Evolutionary conservation across 2,329 filamentous ascomycete genomes (phyloP), one percentile per base, ranked within the genome.

Genomic region (Cladosporium sp.): DNA sequence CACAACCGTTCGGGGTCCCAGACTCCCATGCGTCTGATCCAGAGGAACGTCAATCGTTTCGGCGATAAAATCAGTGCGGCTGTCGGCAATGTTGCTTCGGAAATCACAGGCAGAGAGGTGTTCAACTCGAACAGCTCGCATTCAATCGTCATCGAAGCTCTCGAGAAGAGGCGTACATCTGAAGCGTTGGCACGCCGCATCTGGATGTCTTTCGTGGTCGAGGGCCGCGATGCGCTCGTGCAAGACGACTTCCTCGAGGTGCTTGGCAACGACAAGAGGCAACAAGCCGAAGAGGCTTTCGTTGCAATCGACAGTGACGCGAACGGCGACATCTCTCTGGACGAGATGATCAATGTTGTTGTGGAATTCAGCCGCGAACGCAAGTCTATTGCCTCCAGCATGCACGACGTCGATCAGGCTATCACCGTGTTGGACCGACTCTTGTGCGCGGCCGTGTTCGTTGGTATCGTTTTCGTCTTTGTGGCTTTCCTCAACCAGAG

Each of bases 131-230:
- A 88, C 63, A 87, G 90, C 4, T 85, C 91, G 1, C 91, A 96
- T 68, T 93, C 89, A 0, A 83, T 97, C 45, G 89, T 97, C 4
- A 77, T 95, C 10, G 84, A 95, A 66, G 93, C 92, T 8, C 77
- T 97, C 32, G 91, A 96, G 70, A 92, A 89, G 72, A 83, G 81
- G 41, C 78, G 80, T 55, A 87, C 89, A 6, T 89, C 90, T 0
- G 91, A 97, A 68, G 93, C 93, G n/a, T 75, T 97, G 54, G 91
- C 89, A n/a, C 86, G 83, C 60, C 86, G 93, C 64, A 85, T 97
- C 57, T 97, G 93, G 93, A 95, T 96, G 89, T 96, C 91, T 1
- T 95, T 96, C 66, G 93, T 95, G 1, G 83, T 93, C 3, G 92
- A 97, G 70, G 90, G 89, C 61, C 84, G 84, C 54, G 89, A 96